Conservation (phyloP, 495 filamentous ascomycete species). For the Barbatosphaeria neglecta region DNA sequence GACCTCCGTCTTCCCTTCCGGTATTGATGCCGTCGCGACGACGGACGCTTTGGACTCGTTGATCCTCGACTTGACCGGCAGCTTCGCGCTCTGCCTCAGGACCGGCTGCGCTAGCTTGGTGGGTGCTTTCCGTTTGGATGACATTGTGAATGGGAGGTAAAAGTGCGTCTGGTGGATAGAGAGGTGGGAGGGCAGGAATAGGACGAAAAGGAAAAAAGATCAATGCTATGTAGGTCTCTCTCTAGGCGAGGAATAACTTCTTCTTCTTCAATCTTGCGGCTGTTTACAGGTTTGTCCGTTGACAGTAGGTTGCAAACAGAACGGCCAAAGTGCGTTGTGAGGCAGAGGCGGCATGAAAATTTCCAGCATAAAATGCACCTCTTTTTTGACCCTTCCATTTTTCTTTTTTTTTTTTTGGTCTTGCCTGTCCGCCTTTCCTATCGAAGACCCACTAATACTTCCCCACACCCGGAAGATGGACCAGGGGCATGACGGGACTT, state of each 20-base stretch:
- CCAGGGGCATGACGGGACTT: too few species aligned
- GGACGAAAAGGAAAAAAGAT: neutral
- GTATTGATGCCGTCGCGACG: constrained; percentile 14
- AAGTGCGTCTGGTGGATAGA: neutral
- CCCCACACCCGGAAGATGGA: neutral
- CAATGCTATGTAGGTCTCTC: too few species aligned
- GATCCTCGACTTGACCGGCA: constrained; percentile 49
- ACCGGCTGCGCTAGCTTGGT: constrained; percentile 34
- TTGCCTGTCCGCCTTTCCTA: neutral
- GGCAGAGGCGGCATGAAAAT: neutral
- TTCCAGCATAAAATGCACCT: neutral
- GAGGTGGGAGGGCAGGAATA: neutral
- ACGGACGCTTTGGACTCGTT: constrained; percentile 68
- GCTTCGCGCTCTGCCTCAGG: constrained; percentile 46
- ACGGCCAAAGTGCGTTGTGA: too few species aligned
- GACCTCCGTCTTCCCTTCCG: constrained; percentile 13
- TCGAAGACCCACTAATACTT: neutral
- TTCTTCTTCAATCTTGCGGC: too few species aligned
- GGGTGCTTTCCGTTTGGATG: constrained; percentile 40
- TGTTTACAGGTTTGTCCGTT: too few species aligned
- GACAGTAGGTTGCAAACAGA: too few species aligned
- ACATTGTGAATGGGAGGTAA: constrained; percentile 29
- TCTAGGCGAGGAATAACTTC: too few species aligned
- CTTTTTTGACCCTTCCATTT: neutral
- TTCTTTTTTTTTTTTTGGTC: neutral